Evolutionary conservation across 345 rosid genomes (phyloP), one percentile per base, ranked within the genome.

Genomic region (Melastoma malabathricum): DNA sequence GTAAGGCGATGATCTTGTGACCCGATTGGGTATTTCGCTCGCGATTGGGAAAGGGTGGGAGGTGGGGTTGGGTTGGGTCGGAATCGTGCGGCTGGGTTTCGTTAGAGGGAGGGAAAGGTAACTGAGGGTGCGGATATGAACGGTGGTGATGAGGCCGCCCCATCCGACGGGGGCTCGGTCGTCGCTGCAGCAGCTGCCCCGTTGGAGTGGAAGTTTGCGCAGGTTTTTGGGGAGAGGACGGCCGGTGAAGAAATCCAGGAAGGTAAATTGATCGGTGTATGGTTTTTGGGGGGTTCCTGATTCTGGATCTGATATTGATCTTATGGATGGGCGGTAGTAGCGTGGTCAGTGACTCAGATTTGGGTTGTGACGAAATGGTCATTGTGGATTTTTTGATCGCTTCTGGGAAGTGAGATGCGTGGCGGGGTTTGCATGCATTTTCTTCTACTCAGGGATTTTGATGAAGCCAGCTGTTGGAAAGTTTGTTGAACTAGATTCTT

Each of bases 171-270:
- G 41, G 77, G 61, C 63, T 79, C 83, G 56, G 41, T 63, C 64
- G 69, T 75, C 54, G 61, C 65, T 50, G 57, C 65, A 18, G 62
- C 73, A 44, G 68, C 72, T 31, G 77, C 60, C 65, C 82, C 82
- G 54, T 68, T 85, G 51, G 97, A 89, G 54, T 89, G 97, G 97
- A 89, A 87, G 75, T 89, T 89, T 74, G 83, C 97, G 53, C 97
- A 89, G 74, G 95, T 89, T 18, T 89, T 85, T 65, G 97, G 97
- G 46, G 97, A 89, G 61, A 81, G 97, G 52, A 65, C 83, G 34
- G 89, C 93, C 47, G 95, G 95, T 25, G 97, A 89, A 68, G 97
- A 89, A 77, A 85, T 89, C 43, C 95, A 89, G 65, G 97, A 85
- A 72, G 93, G 93, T 83, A 58, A 54, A 31, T 5, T 51, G 13